Conservation (phyloP, 2,329 filamentous ascomycete species). For the Diplodia seriata region DNA sequence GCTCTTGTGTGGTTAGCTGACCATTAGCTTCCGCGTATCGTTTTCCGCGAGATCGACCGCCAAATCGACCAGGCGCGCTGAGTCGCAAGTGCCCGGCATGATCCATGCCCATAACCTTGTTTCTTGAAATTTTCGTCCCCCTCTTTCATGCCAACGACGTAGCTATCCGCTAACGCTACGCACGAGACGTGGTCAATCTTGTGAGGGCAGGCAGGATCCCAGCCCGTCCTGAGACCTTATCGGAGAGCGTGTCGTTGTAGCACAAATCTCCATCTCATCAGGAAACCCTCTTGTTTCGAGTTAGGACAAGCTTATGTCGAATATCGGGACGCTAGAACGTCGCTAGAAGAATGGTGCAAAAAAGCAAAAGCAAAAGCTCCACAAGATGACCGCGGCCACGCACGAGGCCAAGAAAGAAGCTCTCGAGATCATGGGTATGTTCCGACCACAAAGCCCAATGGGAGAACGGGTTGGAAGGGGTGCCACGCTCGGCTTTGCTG, state of each 20-base stretch:
- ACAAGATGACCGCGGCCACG: not conserved
- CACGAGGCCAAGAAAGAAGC: not conserved
- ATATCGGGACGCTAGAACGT: slow-evolving; percentile 3
- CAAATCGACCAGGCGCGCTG: slow-evolving; percentile 7
- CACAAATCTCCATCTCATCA: not conserved
- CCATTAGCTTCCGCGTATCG: slow-evolving; percentile 28
- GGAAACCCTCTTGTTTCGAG: not conserved
- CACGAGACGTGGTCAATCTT: not conserved
- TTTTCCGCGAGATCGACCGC: slow-evolving; percentile 27
- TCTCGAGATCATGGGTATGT: not conserved
- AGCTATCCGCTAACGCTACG: not conserved
- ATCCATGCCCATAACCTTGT: slow-evolving; percentile 19
- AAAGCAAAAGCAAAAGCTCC: not conserved
- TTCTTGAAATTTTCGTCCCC: not conserved
- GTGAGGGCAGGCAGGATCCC: not conserved
- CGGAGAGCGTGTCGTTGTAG: not conserved
- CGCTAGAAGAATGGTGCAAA: slow-evolving; percentile 7
- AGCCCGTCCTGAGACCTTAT: not conserved
- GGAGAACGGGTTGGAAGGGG: not conserved
- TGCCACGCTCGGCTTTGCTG: slow-evolving; percentile 28
- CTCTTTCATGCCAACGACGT: not conserved
- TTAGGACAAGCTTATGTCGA: not conserved
- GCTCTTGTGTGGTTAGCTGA: not conserved
- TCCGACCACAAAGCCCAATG: not conserved
- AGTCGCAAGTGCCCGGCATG: slow-evolving; percentile 13